A percentile compares a stretch with the other conserved stretches of the same genome.
Evolutionary conservation across 805 yeast genomes (phyloP).

Genomic region (Metschnikowia proteae): DNA sequence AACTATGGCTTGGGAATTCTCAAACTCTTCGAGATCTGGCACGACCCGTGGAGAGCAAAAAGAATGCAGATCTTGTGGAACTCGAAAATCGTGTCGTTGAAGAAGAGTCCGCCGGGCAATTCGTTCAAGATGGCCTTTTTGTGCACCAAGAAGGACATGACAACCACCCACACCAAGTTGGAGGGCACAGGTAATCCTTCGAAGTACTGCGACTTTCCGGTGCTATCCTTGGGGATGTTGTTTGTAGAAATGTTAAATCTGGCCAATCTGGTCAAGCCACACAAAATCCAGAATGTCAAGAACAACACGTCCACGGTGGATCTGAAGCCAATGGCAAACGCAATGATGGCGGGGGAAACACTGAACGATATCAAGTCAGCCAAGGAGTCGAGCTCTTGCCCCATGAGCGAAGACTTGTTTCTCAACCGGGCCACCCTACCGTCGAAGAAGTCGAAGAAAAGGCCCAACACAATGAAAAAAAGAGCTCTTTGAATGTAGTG

Average conservation of each 20-base stretch:
- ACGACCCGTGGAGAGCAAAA: conserved; percentile 79
- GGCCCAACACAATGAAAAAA: conserved; percentile 82
- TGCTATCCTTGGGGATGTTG: conserved; percentile 82
- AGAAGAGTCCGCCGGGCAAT: conserved; percentile 64
- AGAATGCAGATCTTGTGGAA: conserved; percentile 66
- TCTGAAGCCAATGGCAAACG: conserved; percentile 86
- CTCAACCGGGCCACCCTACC: conserved; percentile 96
- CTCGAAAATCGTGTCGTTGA: conserved; percentile 57
- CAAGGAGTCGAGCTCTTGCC: conserved; percentile 94
- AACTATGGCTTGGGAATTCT: conserved; percentile 80
- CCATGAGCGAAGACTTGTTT: conserved; percentile 88
- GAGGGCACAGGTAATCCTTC: conserved; percentile 98
- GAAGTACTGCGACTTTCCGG: conserved; percentile 86
- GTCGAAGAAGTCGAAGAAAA: conserved; percentile 93
- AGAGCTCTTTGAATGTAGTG: conserved; percentile 85
- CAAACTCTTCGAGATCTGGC: conserved; percentile 85
- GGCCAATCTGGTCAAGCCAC: conserved; percentile 92
- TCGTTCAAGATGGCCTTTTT: conserved; percentile 45
- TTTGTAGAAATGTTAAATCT: conserved; percentile 93
- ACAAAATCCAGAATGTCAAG: conserved; percentile 79
- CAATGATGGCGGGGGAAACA: conserved; percentile 92
- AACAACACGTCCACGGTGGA: conserved; percentile 75
- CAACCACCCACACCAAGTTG: conserved; percentile 65
- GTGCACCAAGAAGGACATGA: conserved; percentile 67
- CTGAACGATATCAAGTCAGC: conserved; percentile 95